Conservation (phyloP, 129 eudicot species). For the Mikania micrantha region DNA sequence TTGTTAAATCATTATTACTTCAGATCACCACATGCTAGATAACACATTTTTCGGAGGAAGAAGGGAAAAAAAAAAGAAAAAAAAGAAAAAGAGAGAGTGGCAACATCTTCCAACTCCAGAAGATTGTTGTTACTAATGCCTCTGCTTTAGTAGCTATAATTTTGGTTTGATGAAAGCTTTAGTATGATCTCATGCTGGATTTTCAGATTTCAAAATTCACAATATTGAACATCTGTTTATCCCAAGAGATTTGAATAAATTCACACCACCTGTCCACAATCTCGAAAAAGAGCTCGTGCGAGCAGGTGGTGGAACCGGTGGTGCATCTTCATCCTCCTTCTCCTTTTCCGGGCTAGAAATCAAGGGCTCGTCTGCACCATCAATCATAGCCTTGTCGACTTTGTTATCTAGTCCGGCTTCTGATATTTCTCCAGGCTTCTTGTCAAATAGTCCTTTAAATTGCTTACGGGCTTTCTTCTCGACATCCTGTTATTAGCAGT, state of each 20-base stretch:
- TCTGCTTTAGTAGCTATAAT: not conserved
- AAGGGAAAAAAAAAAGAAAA: too few species aligned
- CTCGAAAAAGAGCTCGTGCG: slow-evolving; percentile 41
- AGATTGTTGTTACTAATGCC: not conserved
- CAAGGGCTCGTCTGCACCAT: slow-evolving; percentile 33
- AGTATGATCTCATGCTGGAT: not conserved
- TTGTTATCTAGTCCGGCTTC: slow-evolving; percentile 44
- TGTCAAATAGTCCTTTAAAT: slow-evolving; percentile 94
- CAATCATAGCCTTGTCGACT: slow-evolving; percentile 17
- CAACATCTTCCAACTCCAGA: slow-evolving; percentile 19
- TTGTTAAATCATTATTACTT: not conserved
- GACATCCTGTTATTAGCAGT: slow-evolving; percentile 52
- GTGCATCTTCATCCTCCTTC: slow-evolving; percentile 28
- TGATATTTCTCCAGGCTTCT: slow-evolving; percentile 91
- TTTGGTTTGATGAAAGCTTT: not conserved
- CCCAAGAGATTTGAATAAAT: slow-evolving; percentile 52
- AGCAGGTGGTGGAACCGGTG: slow-evolving; percentile 33
- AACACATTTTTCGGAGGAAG: not conserved
- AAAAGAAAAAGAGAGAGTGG: too few species aligned
- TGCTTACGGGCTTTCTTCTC: slow-evolving; percentile 68
- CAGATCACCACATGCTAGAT: not conserved
- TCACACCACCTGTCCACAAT: slow-evolving; percentile 43
- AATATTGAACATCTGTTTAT: slow-evolving; percentile 65
- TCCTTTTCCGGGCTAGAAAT: slow-evolving; percentile 29
- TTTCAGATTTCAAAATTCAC: slow-evolving; percentile 15